Evolutionary conservation across 164 flowering plant species (phyloP), one percentile per base, ranked within the genome.

Genomic region (Dillenia turbinata): DNA sequence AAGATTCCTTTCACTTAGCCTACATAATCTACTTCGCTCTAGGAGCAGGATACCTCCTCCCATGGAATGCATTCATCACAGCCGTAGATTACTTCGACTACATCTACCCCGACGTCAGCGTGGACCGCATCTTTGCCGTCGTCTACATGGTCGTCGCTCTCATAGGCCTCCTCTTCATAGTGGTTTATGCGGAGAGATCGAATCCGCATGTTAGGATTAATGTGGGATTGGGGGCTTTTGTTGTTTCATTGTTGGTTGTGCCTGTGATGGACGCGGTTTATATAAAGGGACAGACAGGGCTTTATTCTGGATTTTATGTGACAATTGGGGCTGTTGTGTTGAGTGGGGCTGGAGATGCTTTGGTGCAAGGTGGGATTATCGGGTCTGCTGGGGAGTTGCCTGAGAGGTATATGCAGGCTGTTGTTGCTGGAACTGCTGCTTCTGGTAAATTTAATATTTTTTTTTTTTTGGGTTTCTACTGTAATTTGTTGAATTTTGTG

Each of bases 1-100:
- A 77, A 16, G 99, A 95, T 67, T 45, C 85, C 2, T 95, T 75
- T 75, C 76, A 92, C 67, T 67, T 92, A 0, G 89, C 92, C 12
- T 95, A 92, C 87, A 77, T 83, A 47, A 77, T 87, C 71, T 90
- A 86, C 90, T 92, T 95, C 80, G 83, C 85, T 0, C 66, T 95
- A 4, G 97, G 97, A 44, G 55, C 84, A 0, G 99, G 97, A 3
- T 95, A 59, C 69, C 90, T 91, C 53, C 85, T 92, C 56, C 99
- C 99, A 52, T 95, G 97, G 97, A 95, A 95, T 77, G 89, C 97
- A 58, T 95, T 92, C 87, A 84, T 95, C 79, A 92, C 96, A 6
- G 97, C 97, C 78, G 94, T 95, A 61, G 97, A 95, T 68, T 95
- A 92, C 86, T 92, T 95, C 85, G 33, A 69, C 71, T 87, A 81